These are phyloP conservation scores for Boeremia lycopersici DNA, from an alignment of 2,329 filamentous ascomycete genomes.

Conservation along the genomic window DNA sequence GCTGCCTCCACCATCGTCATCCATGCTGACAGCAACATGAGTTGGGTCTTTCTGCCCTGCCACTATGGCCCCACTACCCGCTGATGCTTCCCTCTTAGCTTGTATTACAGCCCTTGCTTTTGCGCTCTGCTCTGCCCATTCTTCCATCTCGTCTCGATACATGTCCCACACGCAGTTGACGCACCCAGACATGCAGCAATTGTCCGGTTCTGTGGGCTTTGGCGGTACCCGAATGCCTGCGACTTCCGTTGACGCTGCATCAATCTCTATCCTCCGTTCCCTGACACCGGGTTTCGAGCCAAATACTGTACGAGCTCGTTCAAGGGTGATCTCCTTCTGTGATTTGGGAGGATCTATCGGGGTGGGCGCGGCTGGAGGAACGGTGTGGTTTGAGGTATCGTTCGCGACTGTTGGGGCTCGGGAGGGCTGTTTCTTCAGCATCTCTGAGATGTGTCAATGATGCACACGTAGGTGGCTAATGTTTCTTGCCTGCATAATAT, in stretches of 20 bases:
- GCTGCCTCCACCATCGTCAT: conserved; percentile 80
- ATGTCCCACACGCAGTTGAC: conserved; percentile 97
- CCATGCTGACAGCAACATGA: conserved; percentile 67
- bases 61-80: conserved; percentile 45
- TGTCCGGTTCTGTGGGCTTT: conserved; percentile 86
- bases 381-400: conserved; percentile 40
- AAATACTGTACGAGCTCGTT: conserved; percentile 74
- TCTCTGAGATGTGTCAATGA: conserved; percentile 41
- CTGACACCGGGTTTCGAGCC: conserved; percentile 79
- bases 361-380: conserved; percentile 28
- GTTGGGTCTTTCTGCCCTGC: conserved; percentile 50
- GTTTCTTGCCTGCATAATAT: conserved; percentile 43
- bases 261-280: conserved; percentile 67
- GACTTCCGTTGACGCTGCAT: conserved; percentile 66
- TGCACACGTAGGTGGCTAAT: background rate
- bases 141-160: conserved; percentile 89
- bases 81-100: conserved; percentile 34
- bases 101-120: conserved; percentile 65
- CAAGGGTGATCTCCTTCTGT: conserved; percentile 61
- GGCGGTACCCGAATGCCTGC: conserved; percentile 85
- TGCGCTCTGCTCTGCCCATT: conserved; percentile 72
- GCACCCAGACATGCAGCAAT: conserved; percentile 99
- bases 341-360: conserved; percentile 51
- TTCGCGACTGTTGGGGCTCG: conserved; percentile 38
- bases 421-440: conserved; percentile 40